These are phyloP conservation scores for Tetrapyrgos nigripes DNA, from an alignment of 1,284 basidiomycete species.

Conservation along the genomic window DNA sequence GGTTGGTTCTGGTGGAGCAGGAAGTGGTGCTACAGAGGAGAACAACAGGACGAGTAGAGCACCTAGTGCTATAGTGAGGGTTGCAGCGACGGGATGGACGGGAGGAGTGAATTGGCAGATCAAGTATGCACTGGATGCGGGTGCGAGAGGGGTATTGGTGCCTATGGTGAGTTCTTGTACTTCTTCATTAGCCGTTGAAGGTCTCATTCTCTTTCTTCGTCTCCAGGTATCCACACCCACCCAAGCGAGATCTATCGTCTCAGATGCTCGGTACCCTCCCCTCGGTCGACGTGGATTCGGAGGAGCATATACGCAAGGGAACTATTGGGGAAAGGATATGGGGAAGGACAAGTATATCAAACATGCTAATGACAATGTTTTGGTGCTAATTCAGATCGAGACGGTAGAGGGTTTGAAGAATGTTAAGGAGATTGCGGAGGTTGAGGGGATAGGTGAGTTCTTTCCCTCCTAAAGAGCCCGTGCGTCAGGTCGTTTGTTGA, in stretches of 20 bases:
- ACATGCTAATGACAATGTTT: conserved; percentile 58
- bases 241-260: conserved; percentile 59
- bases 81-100: conserved; percentile 63
- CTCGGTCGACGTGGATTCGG: conserved; percentile 66
- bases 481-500: no score
- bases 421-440: conserved; percentile 63
- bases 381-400: conserved; percentile 74
- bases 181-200: not conserved
- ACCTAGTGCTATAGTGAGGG: conserved; percentile 59
- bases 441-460: conserved; percentile 63
- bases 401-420: conserved; percentile 64
- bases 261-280: conserved; percentile 63
- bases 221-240: conserved; percentile 60
- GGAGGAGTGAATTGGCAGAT: conserved; percentile 67
- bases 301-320: conserved; percentile 59
- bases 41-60: no score
- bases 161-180: not conserved
- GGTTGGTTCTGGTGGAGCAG: no score
- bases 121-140: conserved; percentile 69
- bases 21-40: no score
- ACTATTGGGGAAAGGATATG: conserved; percentile 62
- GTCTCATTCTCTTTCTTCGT: not conserved
- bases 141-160: conserved; percentile 56
- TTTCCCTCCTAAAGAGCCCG: no score
- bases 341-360: conserved; percentile 55